Percentiles rank a stretch among this genome's conserved stretches.
Evolutionary conservation across 768 basidiomycete genomes (phyloP).

Genomic region (Boletus sensibilis): DNA sequence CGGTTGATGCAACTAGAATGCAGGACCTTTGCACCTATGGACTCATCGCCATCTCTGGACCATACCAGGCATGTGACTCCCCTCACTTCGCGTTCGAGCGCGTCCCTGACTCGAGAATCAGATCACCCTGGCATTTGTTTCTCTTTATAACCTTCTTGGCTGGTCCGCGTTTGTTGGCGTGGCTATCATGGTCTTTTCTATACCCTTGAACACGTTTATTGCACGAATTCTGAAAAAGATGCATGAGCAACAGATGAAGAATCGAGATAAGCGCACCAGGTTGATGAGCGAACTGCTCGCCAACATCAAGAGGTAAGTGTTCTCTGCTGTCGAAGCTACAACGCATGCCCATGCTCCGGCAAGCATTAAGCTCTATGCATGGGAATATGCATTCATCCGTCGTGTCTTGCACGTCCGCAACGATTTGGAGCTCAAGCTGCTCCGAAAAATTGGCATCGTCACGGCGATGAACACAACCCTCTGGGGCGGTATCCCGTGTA

Average conservation of each 20-base stretch:
- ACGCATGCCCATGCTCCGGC: not conserved
- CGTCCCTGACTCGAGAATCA: slow-evolving; percentile 26
- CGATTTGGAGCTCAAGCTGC: slow-evolving; percentile 75
- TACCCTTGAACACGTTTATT: slow-evolving; percentile 73
- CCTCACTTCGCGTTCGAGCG: not conserved
- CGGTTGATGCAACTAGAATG: slow-evolving; percentile 76
- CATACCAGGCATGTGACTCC: slow-evolving; percentile 61
- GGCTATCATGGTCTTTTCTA: slow-evolving; percentile 79
- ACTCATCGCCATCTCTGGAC: slow-evolving; percentile 81
- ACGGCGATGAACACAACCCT: slow-evolving; percentile 63
- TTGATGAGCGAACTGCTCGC: slow-evolving; percentile 92
- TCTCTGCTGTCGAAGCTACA: not conserved
- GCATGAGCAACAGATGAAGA: slow-evolving; percentile 92
- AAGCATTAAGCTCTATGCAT: slow-evolving; percentile 89
- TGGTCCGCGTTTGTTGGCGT: slow-evolving; percentile 92
- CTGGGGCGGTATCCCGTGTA: slow-evolving; percentile 67
- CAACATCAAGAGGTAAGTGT: slow-evolving; percentile 76
- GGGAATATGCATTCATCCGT: slow-evolving; percentile 89
- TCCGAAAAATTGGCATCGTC: slow-evolving; percentile 77
- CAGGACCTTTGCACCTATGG: slow-evolving; percentile 84
- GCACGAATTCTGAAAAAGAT: slow-evolving; percentile 69
- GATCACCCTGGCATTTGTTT: slow-evolving; percentile 87
- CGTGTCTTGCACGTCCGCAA: slow-evolving; percentile 80
- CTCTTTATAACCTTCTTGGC: slow-evolving; percentile 85
- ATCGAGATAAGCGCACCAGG: slow-evolving; percentile 77